Evolutionary conservation across 2,329 filamentous ascomycete species (phyloP), one percentile per base, ranked within the genome.

Genomic region (Gliomastix tumulicola): DNA sequence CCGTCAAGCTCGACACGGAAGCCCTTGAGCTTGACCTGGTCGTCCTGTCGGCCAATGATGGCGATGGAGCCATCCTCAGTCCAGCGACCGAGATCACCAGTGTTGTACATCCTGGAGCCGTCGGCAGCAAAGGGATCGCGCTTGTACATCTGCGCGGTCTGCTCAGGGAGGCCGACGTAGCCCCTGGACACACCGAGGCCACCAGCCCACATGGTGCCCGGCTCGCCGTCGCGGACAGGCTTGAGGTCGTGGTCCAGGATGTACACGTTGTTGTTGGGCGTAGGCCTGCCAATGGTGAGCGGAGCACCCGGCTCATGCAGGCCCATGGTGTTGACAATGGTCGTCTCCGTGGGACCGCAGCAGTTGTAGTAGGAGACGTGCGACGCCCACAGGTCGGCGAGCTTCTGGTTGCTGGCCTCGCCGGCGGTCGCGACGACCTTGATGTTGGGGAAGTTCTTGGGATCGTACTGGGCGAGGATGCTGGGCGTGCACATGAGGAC

Each of bases 251-350:
- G 48, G 32, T 69, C 65, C 7, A 73, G 51, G 7, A 73, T 51
- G 39, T 71, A 71, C 9, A 69, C 60, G 17, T 54, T 65, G n/a
- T 62, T 72, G 48, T 74, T 74, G 12, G 69, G 65, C 3, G 65
- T 60, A 0, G 68, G 68, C 31, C 46, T 58, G 4, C 69, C 69
- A 37, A 73, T 71, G 0, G 66, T 62, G 9, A 74, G 46, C 4
- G 52, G 50, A 25, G 47, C 47, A 2, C 66, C 65, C 0, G 57
- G 49, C 15, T 48, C 47, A 43, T 72, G 67, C 25, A 51, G 49
- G 41, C 68, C 60, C 40, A 63, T 62, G 3, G 68, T 68, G 49
- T 73, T 71, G 25, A 73, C 53, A 28, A 73, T 68, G 5, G 63
- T 71, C 25, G 68, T 65, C 45, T 74, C 44, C 3, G 44, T 45